Conservation (phyloP, 495 filamentous ascomycete species). For the Stereocaulon alpinum region DNA sequence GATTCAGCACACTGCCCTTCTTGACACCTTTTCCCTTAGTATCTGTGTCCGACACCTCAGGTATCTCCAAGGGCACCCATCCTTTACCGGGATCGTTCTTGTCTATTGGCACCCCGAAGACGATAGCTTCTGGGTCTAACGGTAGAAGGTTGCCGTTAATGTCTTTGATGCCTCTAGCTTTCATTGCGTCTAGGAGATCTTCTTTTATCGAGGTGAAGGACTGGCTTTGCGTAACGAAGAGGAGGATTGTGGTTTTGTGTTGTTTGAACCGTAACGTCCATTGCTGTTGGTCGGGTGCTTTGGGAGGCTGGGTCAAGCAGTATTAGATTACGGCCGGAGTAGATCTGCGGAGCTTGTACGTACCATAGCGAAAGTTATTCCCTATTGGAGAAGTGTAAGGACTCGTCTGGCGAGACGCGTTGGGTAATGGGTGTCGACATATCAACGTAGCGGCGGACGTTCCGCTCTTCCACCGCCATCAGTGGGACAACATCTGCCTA, state of each 20-base stretch:
- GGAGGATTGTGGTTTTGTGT: conserved; percentile 64
- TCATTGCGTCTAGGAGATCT: conserved; percentile 49
- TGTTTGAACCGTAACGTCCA: conserved; percentile 70
- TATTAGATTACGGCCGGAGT: background rate
- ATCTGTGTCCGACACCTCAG: conserved; percentile 34
- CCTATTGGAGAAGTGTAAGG: background rate
- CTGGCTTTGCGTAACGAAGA: conserved; percentile 53
- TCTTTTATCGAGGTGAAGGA: conserved; percentile 50
- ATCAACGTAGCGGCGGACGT: background rate
- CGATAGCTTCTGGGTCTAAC: conserved; percentile 36
- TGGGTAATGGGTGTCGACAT: background rate
- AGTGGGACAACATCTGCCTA: background rate
- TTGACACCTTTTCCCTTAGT: conserved; percentile 28
- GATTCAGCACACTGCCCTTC: conserved; percentile 30
- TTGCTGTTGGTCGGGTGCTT: conserved; percentile 28
- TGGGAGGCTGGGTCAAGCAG: conserved; percentile 13
- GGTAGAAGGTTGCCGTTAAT: conserved; percentile 42
- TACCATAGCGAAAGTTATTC: conserved; percentile 9
- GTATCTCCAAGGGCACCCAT: conserved; percentile 41
- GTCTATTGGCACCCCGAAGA: conserved; percentile 46
- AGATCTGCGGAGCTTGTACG: background rate
- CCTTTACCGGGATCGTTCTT: conserved; percentile 45
- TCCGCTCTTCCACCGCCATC: background rate
- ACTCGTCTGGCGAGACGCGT: conserved; percentile 1
- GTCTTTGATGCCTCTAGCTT: conserved; percentile 31